Evolutionary conservation across 441 rosid genomes (phyloP), one percentile per base, ranked within the genome.

Genomic region (Populus hybrid): DNA sequence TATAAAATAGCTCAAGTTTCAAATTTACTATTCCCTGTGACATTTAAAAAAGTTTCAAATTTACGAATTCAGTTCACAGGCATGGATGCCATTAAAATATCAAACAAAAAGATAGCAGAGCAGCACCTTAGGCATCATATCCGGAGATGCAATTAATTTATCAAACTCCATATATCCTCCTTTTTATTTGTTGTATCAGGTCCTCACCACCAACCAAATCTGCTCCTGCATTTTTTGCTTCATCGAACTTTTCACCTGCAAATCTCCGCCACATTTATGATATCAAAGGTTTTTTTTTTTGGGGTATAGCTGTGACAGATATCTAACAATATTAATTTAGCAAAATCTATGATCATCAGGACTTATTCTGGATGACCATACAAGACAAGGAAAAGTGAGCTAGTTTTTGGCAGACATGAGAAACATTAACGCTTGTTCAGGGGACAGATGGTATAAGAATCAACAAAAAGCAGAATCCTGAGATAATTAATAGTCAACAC

Each of bases 81-180:
- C 61, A 53, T 53, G 61, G 61, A 53, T 53, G n/a, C 7, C 21
- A 53, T 53, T 53, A 53, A 53, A 53, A 31, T 24, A 31, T 40
- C 2, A 74, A 64, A 75, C 66, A 23, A 65, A 21, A 76, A 35
- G 77, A 66, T 50, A 74, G 83, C 68, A 83, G 69, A 83, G 79
- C 77, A 86, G 73, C 76, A 96, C 99, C 99, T 94, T 94, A 77
- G 93, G 93, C 99, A 96, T 96, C 98, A 96, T 94, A 82, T 96
- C 99, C 0, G 98, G 97, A 69, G 98, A 94, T 73, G 98, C 99
- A 90, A 96, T 93, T 72, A 96, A 83, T 86, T 93, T 96, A 87
- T 96, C 98, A 53, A 96, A 96, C 20, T 96, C 97, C 95, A 94
- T 93, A 90, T 92, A 91, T 76, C 98, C 99, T 86, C 89, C 90